Base-by-base conservation (phyloP, 2,329 filamentous ascomycete species). In the Taxawa tesnikishii region DNA sequence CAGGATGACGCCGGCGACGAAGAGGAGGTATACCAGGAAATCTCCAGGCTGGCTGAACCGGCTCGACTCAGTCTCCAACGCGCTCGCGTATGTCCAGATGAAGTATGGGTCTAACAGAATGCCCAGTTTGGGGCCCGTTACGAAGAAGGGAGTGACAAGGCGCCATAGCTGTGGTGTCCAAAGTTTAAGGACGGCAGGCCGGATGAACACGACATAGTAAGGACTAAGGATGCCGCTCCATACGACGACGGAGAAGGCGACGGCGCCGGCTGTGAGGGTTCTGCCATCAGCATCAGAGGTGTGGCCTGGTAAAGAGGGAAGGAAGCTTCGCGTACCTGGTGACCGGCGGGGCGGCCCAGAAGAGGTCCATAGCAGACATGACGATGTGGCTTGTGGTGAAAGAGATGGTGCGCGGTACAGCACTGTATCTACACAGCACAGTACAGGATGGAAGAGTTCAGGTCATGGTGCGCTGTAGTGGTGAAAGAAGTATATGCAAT, bases 31-130 rank as follows among this genome's bases (percentile, higher is more conserved):
- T 60, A 77, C 77, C 40, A 90, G 67, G 46, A 90, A 72, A 53
- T 90, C 81, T 50, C 83, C 85, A 36, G 80, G 80, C 43, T 71
- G 68, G 26, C 67, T 60, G 54, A 94, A 88, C 38, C 82, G 75
- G 32, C 77, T 60, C 39, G 79, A 81, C 42, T 70, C 68, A 26
- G 59, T 68, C 63, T 94, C 87, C 30, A 93, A 63, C 43, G 75
- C 70, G 50, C 72, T 79, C 45, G 79, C 63, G 59, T 90, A 92
- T 41, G 71, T 77, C 62, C 79, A 94, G 43, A 90, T 54, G 48
- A 83, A 79, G 60, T 83, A 84, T 26, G 82, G 75, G 53, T 87
- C 80, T 50, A 84, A 62, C 34, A 85, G 49, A 43, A 85, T 73
- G 29, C 60, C 56, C 39, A 76, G 50, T 24, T 60, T 56, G 8